A percentile compares a stretch with the other conserved stretches of the same genome.
These are phyloP conservation scores for Voacanga thouarsii DNA, from an alignment of 257 asterid genomes.

Conservation along the genomic window DNA sequence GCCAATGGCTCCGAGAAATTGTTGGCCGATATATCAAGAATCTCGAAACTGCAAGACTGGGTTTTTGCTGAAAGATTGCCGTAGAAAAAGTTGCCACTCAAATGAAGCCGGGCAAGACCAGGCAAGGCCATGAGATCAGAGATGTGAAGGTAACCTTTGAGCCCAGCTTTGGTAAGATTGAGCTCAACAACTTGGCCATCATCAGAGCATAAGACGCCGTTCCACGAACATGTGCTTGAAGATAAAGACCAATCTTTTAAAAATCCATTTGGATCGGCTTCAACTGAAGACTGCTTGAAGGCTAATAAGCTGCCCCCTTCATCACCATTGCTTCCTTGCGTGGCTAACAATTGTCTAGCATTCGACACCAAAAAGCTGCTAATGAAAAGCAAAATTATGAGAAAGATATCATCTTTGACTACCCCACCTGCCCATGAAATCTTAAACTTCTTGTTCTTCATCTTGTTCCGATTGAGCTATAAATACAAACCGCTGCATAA, in stretches of 20 bases:
- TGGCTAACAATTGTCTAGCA: conserved; percentile 35
- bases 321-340: conserved; percentile 17
- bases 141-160: conserved; percentile 52
- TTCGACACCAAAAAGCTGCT: conserved; percentile 36
- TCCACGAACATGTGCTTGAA: conserved; percentile 61
- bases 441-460: conserved; percentile 27
- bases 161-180: conserved; percentile 56
- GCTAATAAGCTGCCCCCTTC: conserved; percentile 48
- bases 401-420: conserved; percentile 35
- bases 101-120: conserved; percentile 39
- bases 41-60: conserved; percentile 55
- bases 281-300: conserved; percentile 64
- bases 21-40: conserved; percentile 69
- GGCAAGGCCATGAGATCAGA: conserved; percentile 54
- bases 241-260: conserved; percentile 56
- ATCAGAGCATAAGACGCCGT: conserved; percentile 66
- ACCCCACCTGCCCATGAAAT: conserved; percentile 15
- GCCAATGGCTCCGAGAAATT: conserved; percentile 53
- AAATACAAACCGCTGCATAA: conserved; percentile 36
- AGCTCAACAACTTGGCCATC: conserved; percentile 52
- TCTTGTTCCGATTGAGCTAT: conserved; percentile 25
- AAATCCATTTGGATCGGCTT: conserved; percentile 58
- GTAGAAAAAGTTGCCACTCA: conserved; percentile 63
- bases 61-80: conserved; percentile 57
- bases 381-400: conserved; percentile 31